Evolutionary conservation across 352 stramenopile genomes (phyloP), one percentile per base, ranked within the genome.

Genomic region (Hyaloperonospora brassicae): DNA sequence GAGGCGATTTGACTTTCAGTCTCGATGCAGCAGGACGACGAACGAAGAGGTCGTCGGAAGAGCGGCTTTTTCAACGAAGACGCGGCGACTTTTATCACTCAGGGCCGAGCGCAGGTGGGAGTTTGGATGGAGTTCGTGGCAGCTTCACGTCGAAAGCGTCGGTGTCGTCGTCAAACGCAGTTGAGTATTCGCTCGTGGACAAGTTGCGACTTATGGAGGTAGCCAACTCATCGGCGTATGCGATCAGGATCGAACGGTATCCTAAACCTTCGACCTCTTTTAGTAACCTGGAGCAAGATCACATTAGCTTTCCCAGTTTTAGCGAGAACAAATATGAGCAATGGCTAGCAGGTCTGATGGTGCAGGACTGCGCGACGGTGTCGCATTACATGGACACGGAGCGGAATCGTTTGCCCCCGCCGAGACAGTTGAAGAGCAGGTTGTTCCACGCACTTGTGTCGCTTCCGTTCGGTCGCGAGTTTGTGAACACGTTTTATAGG

Each of bases 191-290:
- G 38, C 64, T 91, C 1, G 61, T 79, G 14, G 79, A 91, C 62
- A 89, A 89, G 46, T 72, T 86, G 22, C 63, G 77, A 0, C 55
- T 91, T 2, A 47, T 91, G 27, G 79, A 89, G 27, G 72, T 89
- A 6, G 79, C 81, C 25, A 72, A 71, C 21, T 88, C 81, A 40
- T 86, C 79, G 0, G 74, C 81, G 11, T 91, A 91, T 50, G 68
- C 79, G 2, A 77, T 91, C 8, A 63, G 81, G 17, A 91, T 91
- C 41, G 81, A 91, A 51, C 73, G 79, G 12, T 91, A 87, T 49
- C 81, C 81, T 1, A 89, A 89, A 62, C 75, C 79, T 5, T 87
- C 76, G 10, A 55, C 52, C 24, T 85, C 77, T 5, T 87, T 76
- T 59, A 88, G 79, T 54, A 75, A 83, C 14, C 49, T 89, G 52